phyloP scores from a whole-genome alignment of 2,329 filamentous ascomycete species.

The Colletotrichum sp. region DNA sequence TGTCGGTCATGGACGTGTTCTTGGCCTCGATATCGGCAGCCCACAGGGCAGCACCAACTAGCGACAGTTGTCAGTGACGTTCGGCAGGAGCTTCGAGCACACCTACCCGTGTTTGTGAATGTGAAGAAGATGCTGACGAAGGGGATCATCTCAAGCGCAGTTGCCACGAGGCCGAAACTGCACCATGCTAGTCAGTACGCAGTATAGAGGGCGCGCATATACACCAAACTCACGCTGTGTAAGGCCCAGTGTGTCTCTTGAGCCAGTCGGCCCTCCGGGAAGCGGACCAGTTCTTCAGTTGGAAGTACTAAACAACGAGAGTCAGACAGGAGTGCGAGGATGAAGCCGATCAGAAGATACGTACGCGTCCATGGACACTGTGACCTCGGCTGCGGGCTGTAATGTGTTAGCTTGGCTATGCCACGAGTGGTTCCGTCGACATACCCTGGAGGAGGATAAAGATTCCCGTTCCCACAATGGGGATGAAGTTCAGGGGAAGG shows the following conservation, averaged over 20 bases:
- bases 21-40: slow-evolving; percentile 80
- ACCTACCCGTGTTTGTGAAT: slow-evolving; percentile 81
- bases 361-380: slow-evolving; percentile 58
- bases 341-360: slow-evolving; percentile 24
- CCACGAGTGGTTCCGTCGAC: slow-evolving; percentile 26
- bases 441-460: slow-evolving; percentile 79
- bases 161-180: slow-evolving; percentile 78
- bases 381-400: slow-evolving; percentile 47
- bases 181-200: neutral
- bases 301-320: slow-evolving; percentile 71
- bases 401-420: neutral
- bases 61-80: slow-evolving; percentile 22
- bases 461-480: slow-evolving; percentile 80
- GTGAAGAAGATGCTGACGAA: slow-evolving; percentile 82
- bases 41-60: slow-evolving; percentile 92
- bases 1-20: slow-evolving; percentile 51
- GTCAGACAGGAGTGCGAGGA: neutral
- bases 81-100: neutral
- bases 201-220: neutral
- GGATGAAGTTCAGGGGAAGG: slow-evolving; percentile 91
- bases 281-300: slow-evolving; percentile 82
- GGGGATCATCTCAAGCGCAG: slow-evolving; percentile 84
- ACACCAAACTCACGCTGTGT: slow-evolving; percentile 68
- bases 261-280: slow-evolving; percentile 72
- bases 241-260: slow-evolving; percentile 72